Percentiles rank a stretch among this genome's conserved stretches.
Evolutionary conservation across 495 filamentous ascomycete species (phyloP).

Genomic region (Trichoderma virens): DNA sequence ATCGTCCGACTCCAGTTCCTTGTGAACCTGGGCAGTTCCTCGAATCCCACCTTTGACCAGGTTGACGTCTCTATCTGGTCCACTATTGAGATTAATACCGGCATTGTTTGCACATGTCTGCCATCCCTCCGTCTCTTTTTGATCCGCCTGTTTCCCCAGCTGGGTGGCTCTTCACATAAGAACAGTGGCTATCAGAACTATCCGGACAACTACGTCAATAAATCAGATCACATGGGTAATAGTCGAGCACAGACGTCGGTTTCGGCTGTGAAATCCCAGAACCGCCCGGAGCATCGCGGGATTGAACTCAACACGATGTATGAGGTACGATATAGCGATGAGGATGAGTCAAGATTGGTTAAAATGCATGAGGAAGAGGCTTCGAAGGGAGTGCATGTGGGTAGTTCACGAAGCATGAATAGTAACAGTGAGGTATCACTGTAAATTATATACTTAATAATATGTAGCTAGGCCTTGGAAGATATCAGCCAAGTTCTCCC

Average conservation of each 20-base stretch:
- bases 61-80: slow-evolving; percentile 16
- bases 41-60: background rate
- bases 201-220: background rate
- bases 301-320: background rate
- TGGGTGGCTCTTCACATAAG: background rate
- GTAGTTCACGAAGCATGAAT: background rate
- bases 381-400: background rate
- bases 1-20: slow-evolving; percentile 19
- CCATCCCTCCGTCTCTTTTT: slow-evolving; percentile 15
- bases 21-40: slow-evolving; percentile 10
- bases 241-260: background rate
- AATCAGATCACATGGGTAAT: background rate
- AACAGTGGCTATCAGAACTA: background rate
- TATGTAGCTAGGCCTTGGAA: background rate
- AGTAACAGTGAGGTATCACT: background rate
- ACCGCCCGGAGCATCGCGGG: background rate
- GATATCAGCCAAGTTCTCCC: background rate
- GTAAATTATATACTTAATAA: background rate
- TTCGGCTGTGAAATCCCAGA: background rate
- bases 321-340: background rate
- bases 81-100: slow-evolving; percentile 22
- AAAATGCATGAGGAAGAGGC: background rate
- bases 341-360: background rate
- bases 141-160: background rate
- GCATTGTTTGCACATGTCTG: slow-evolving; percentile 24